A percentile compares a stretch with the other conserved stretches of the same genome.
phyloP scores from a whole-genome alignment of 805 yeast species.

The Candida dajiaensis region DNA sequence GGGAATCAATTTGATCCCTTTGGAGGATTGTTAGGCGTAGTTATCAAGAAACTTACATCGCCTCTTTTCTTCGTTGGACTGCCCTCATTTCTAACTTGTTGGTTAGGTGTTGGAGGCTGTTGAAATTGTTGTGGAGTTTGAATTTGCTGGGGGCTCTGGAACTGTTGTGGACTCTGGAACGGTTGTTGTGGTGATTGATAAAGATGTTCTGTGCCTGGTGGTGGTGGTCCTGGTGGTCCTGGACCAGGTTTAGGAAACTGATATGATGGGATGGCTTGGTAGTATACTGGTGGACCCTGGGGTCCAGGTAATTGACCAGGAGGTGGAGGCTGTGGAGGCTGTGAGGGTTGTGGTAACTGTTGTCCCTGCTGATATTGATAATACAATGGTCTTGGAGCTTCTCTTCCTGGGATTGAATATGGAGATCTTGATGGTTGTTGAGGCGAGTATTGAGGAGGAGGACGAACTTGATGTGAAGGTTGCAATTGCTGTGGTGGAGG shows the following conservation, averaged over 20 bases:
- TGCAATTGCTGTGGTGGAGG: constrained; percentile 8
- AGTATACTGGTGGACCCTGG: neutral
- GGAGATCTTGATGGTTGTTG: constrained; percentile 1
- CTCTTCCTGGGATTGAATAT: neutral
- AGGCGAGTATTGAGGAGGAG: neutral
- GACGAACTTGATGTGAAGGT: constrained; percentile 6
- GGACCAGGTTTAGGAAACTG: constrained; percentile 1
- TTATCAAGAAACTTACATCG: constrained; percentile 23
- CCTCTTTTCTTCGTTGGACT: constrained; percentile 11
- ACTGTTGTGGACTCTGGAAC: neutral
- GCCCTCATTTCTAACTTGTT: constrained; percentile 1
- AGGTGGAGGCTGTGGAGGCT: neutral
- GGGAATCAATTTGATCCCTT: constrained; percentile 1
- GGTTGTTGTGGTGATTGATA: neutral
- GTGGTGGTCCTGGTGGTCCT: neutral
- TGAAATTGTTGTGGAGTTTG: neutral
- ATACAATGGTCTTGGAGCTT: constrained; percentile 1
- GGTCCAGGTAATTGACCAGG: neutral
- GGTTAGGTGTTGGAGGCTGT: constrained; percentile 4
- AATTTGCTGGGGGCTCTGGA: neutral
- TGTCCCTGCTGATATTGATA: constrained; percentile 3
- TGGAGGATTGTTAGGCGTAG: constrained; percentile 24
- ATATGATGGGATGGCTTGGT: neutral
- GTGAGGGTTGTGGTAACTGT: neutral
- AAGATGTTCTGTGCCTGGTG: neutral